Evolutionary conservation across 73 alveolate genomes (phyloP).

Genomic region (Symbiodinium natans): DNA sequence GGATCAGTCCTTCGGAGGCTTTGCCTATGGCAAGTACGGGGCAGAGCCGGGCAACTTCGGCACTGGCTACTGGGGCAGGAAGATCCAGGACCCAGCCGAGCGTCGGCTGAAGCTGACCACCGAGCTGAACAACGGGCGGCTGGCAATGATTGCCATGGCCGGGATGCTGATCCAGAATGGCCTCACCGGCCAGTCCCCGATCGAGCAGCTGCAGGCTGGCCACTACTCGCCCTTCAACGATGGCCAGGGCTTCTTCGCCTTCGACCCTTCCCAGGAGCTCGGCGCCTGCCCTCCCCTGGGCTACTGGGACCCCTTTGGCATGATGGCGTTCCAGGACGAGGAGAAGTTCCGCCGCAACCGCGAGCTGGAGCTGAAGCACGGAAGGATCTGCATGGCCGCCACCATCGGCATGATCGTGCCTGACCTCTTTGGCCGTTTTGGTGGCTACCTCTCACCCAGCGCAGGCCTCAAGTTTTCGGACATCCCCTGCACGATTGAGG

Average conservation of each 20-base stretch:
- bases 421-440: slow-evolving; percentile 53
- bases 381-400: slow-evolving; percentile 84
- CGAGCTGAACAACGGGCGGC: slow-evolving; percentile 84
- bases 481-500: slow-evolving; percentile 30
- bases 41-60: slow-evolving; percentile 77
- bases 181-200: slow-evolving; percentile 83
- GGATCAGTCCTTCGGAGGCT: slow-evolving; percentile 90
- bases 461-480: slow-evolving; percentile 33
- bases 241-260: slow-evolving; percentile 19
- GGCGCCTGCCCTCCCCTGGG: slow-evolving; percentile 93
- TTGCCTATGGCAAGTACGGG: slow-evolving; percentile 58
- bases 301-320: slow-evolving; percentile 94
- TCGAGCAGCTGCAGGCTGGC: slow-evolving; percentile 79
- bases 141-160: slow-evolving; percentile 46
- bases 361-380: slow-evolving; percentile 93
- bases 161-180: slow-evolving; percentile 48
- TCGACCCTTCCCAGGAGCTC: slow-evolving; percentile 34
- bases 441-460: slow-evolving; percentile 53
- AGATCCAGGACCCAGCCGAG: slow-evolving; percentile 90
- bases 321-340: slow-evolving; percentile 94
- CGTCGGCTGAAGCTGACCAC: slow-evolving; percentile 85
- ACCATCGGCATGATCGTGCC: slow-evolving; percentile 73
- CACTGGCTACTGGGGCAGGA: slow-evolving; percentile 90
- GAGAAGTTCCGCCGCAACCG: slow-evolving; percentile 91
- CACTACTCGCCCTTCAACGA: slow-evolving; percentile 93